Evolutionary conservation across 768 basidiomycete species (phyloP).

Genomic region (Xerocomus brunneocitrinus): DNA sequence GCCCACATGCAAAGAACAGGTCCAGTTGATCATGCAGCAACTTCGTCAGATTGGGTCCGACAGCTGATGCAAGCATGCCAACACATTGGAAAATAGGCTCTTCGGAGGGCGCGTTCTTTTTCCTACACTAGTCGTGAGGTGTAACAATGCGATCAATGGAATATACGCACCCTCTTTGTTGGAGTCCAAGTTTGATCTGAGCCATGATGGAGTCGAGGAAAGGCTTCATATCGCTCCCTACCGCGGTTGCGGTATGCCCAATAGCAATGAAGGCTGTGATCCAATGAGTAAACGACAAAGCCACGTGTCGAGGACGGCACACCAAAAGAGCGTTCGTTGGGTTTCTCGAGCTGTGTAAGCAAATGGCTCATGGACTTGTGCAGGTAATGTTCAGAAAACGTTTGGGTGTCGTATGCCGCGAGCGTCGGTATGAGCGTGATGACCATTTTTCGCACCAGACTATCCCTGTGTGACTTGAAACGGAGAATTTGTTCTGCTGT

Average conservation of each 20-base stretch:
- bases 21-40: conserved; percentile 95
- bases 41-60: conserved; percentile 94
- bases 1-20: conserved; percentile 90
- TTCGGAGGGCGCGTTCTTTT: conserved; percentile 89
- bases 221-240: conserved; percentile 91
- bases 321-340: conserved; percentile 86
- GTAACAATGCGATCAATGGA: background rate
- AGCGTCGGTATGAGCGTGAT: conserved; percentile 94
- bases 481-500: conserved; percentile 87
- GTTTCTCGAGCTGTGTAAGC: conserved; percentile 81
- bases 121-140: conserved; percentile 34
- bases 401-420: conserved; percentile 90
- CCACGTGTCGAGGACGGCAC: conserved; percentile 12
- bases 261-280: conserved; percentile 87
- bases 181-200: conserved; percentile 86
- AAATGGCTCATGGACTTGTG: conserved; percentile 94
- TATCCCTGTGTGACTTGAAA: conserved; percentile 84
- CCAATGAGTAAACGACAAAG: background rate
- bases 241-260: conserved; percentile 88
- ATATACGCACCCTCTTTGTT: conserved; percentile 68
- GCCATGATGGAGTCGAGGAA: conserved; percentile 90
- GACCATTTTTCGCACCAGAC: conserved; percentile 87
- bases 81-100: conserved; percentile 97
- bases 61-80: conserved; percentile 91
- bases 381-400: conserved; percentile 86